Base-by-base conservation (phyloP, 2,329 filamentous ascomycete genomes). In the Aspergillus ochraceoroseus region DNA sequence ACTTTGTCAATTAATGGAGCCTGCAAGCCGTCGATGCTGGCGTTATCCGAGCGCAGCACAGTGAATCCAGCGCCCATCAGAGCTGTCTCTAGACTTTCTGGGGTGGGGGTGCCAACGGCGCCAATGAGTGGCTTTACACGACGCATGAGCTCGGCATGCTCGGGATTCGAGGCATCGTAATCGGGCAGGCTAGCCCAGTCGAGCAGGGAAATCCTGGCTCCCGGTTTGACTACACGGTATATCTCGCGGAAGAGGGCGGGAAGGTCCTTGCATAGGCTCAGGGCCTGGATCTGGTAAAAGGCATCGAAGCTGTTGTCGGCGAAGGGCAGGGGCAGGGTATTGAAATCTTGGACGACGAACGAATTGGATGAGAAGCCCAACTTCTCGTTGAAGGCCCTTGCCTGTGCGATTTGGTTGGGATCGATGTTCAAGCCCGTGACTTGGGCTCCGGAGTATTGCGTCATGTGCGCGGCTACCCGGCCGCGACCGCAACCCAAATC, bases 241-340 rank as follows among this genome's bases (percentile, higher is more conserved):
- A 76, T 59, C 54, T 76, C 73, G 33, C 56, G 57, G 58, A 75
- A 74, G 7, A 75, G 62, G 5, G 62, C 58, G 2, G 61, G 51
- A 2, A 71, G 62, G 38, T 76, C 71, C 45, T 72, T 72, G 63
- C 70, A 75, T 19, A 68, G 71, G 64, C 67, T 79, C 54, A 67
- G 72, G 40, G 63, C 80, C 67, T 67, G 80, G 70, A 69, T 81
- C 71, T 70, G 74, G 66, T 70, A 76, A 44, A 76, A 75, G 19
- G 66, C 72, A 41, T 76, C 72, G 52, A 76, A 75, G 28, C 62
- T 65, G 17, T 55, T 57, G 46, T 75, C 67, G 9, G 56, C 66
- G 41, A 76, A 75, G 1, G 73, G 73, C 1, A 76, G 62, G 1
- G 73, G 73, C 20, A 75, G 63, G 29, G 62, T 60, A 56, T 76